Evolutionary conservation across 768 basidiomycete species (phyloP), one percentile per base, ranked within the genome.

Genomic region (Cyathus striatus): DNA sequence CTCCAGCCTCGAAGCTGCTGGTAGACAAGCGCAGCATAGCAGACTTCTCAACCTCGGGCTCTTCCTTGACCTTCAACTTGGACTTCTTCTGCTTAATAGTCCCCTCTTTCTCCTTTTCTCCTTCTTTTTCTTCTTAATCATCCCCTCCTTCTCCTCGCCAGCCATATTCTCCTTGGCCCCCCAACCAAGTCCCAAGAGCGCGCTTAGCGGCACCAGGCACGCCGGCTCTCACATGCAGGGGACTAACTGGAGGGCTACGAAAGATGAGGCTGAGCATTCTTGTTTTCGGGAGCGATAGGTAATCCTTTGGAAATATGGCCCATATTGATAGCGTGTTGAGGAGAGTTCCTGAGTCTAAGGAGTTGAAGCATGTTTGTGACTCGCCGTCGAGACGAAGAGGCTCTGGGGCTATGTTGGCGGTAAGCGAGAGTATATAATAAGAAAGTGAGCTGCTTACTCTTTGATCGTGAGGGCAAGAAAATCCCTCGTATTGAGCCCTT

Each of bases 1-100:
- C 62, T n/a, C 85, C 85, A 1, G 75, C 74, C 55, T 87, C 86
- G 51, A 86, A 87, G 52, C 77, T 80, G 57, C 79, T 79, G 2
- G 75, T 69, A 2, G 82, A 83, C 47, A 67, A 60, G 17, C 78
- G 72, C 6, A 65, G 54, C 6, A 64, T 65, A 59, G 54, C 35
- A 55, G 35, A 18, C 17, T 36, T 9, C 7, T 9, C 35, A 9
- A 9, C 51, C 36, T 49, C 54, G 14, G 64, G 58, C 23, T 58
- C 53, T 43, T 61, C 55, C 52, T 39, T 51, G 40, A 20, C 55
- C 39, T 58, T 52, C 43, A 60, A 55, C 52, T 38, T 50, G 41
- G 20, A 55, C 38, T 54, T 53, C 34, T 52, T 45, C 45, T 53
- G 59, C 61, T 50, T n/a, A n/a, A n/a, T n/a, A n/a, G n/a, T n/a